These are phyloP conservation scores for Calonectria pauciramosa DNA, from an alignment of 2,329 filamentous ascomycete species.

Conservation along the genomic window DNA sequence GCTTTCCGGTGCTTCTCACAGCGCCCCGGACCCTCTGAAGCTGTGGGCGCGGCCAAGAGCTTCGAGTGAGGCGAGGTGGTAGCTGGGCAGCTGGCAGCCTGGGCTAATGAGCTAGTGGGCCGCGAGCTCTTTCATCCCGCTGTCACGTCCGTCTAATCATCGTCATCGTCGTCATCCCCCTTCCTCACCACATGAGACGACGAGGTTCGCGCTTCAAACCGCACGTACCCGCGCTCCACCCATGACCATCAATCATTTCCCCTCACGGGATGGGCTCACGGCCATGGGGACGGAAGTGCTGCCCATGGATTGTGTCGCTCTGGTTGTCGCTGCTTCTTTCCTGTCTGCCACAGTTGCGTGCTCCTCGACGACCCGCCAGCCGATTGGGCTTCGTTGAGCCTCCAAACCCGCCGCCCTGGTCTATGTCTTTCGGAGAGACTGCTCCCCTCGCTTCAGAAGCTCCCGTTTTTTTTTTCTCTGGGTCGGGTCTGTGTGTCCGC, in stretches of 20 bases:
- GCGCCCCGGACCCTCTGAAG: background rate
- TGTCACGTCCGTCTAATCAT: constrained; percentile 13
- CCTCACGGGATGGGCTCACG: background rate
- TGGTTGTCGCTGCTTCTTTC: background rate
- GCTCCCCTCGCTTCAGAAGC: constrained; percentile 3
- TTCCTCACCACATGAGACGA: constrained; percentile 19
- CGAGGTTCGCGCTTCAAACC: constrained; percentile 9
- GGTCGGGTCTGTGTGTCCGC: background rate
- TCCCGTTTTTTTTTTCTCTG: background rate
- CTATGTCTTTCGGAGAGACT: constrained; percentile 3
- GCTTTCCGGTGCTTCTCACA: constrained; percentile 2
- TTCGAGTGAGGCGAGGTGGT: background rate
- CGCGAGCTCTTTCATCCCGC: constrained; percentile 7
- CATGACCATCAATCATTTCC: constrained; percentile 12
- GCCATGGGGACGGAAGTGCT: background rate
- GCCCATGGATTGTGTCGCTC: background rate
- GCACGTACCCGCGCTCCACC: constrained; percentile 3
- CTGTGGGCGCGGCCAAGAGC: background rate
- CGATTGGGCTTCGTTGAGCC: constrained; percentile 8
- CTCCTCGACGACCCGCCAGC: background rate
- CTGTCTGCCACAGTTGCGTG: background rate
- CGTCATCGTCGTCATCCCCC: constrained; percentile 15
- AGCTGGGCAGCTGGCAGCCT: constrained; percentile 8
- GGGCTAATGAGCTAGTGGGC: constrained; percentile 13
- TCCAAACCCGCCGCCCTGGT: background rate